phyloP scores from a whole-genome alignment of 228 moss, liverwort and hornwort genomes.

The Sphagnum fallax region DNA sequence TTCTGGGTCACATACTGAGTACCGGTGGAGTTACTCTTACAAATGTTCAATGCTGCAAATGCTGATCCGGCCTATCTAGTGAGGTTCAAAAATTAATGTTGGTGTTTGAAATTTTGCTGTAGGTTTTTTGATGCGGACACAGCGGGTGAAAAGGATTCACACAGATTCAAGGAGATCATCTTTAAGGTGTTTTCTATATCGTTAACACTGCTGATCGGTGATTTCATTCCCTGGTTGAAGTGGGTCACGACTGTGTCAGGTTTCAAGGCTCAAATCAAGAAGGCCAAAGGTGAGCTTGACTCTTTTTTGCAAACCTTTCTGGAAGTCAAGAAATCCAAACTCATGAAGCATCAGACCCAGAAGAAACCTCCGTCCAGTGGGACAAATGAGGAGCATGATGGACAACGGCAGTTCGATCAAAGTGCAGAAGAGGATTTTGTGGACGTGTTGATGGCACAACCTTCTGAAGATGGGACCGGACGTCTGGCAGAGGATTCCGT shows the following conservation, averaged over 20 bases:
- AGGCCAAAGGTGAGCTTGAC: background rate
- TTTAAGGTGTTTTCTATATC: background rate
- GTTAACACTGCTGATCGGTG: background rate
- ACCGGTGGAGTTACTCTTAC: too few relatives aligned
- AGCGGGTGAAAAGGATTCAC: background rate
- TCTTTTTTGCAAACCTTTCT: background rate
- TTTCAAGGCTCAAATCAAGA: background rate
- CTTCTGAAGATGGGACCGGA: background rate
- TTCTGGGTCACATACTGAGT: too few relatives aligned
- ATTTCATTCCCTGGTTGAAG: slow-evolving; percentile 1
- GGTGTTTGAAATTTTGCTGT: background rate
- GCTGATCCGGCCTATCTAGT: too few relatives aligned
- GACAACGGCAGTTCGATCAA: too few relatives aligned
- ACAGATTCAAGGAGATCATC: background rate
- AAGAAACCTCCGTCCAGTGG: background rate
- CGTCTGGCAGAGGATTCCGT: background rate
- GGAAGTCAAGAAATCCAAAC: background rate
- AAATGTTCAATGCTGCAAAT: too few relatives aligned
- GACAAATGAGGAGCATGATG: background rate
- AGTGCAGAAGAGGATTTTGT: background rate
- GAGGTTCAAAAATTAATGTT: too few relatives aligned
- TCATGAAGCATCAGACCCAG: background rate
- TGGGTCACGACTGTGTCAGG: background rate
- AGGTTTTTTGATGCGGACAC: background rate
- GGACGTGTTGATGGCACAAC: slow-evolving; percentile 4